Percentiles rank a stretch among this genome's conserved stretches.
phyloP scores from a whole-genome alignment of 2,329 filamentous ascomycete species.

The Aspergillus cejpii region DNA sequence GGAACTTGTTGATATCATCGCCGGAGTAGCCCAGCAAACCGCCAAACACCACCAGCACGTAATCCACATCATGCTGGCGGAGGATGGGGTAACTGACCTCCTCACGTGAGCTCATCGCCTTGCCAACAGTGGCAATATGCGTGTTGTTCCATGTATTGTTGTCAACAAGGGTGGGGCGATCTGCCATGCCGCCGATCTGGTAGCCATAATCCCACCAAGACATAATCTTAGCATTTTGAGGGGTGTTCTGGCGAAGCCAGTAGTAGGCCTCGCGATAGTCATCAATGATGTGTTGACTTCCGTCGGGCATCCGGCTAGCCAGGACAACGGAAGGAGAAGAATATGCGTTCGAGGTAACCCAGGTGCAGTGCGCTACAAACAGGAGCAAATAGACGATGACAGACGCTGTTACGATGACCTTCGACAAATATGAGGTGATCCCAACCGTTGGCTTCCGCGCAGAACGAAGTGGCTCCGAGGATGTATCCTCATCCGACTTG shows the following conservation, averaged over 20 bases:
- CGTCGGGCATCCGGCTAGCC: conserved; percentile 85
- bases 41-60: conserved; percentile 95
- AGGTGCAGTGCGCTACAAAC: conserved; percentile 96
- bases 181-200: conserved; percentile 98
- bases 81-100: conserved; percentile 99
- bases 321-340: conserved; percentile 96
- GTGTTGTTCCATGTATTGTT: conserved; percentile 99
- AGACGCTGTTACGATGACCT: conserved; percentile 64
- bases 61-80: conserved; percentile 96
- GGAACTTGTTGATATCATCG: conserved; percentile 99
- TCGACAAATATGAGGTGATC: conserved; percentile 74
- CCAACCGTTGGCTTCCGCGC: conserved; percentile 69
- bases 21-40: conserved; percentile 94
- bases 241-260: conserved; percentile 96
- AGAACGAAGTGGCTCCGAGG: conserved; percentile 53
- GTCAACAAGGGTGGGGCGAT: conserved; percentile 91
- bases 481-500: conserved; percentile 36
- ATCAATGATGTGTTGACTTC: conserved; percentile 96
- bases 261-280: conserved; percentile 99
- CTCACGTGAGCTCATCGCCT: conserved; percentile 95
- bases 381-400: conserved; percentile 76
- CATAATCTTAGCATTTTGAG: conserved; percentile 95
- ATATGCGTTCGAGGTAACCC: conserved; percentile 98
- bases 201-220: conserved; percentile 99
- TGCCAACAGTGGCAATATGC: conserved; percentile 96